These are phyloP conservation scores for Exobasidium rhododendri DNA, from an alignment of 1,284 basidiomycete genomes.

Conservation along the genomic window DNA sequence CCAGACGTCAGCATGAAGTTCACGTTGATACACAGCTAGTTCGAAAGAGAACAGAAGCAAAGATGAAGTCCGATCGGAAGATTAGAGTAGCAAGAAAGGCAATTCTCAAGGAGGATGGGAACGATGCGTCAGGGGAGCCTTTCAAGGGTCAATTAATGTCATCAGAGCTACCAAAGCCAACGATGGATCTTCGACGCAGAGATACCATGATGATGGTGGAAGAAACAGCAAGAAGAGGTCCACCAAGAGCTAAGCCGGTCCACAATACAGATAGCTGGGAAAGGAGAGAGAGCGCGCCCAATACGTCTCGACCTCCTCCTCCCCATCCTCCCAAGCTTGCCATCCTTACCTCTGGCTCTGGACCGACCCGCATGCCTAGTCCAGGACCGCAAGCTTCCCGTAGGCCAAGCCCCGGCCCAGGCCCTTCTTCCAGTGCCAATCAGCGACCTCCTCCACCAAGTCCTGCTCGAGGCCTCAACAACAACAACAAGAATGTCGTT, in stretches of 20 bases:
- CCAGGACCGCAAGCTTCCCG: neutral
- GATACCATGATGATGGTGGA: slow-evolving; percentile 45
- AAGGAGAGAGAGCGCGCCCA: neutral
- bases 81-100: slow-evolving; percentile 2
- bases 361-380: neutral
- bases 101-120: neutral
- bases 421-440: neutral
- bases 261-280: slow-evolving; percentile 5
- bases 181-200: slow-evolving; percentile 27
- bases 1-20: slow-evolving; percentile 73
- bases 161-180: slow-evolving; percentile 12
- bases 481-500: neutral
- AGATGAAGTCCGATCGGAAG: slow-evolving; percentile 31
- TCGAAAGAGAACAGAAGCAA: slow-evolving; percentile 74
- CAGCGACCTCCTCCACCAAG: neutral
- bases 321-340: neutral
- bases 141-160: neutral
- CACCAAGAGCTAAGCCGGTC: slow-evolving; percentile 20
- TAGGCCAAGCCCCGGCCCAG: neutral
- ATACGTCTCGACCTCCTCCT: neutral
- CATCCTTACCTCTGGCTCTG: neutral
- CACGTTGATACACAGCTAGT: slow-evolving; percentile 77
- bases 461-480: neutral
- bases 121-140: neutral
- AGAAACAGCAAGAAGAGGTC: slow-evolving; percentile 21